Conservation (phyloP, 140 eudicot species). For the Flaveria floridana region DNA sequence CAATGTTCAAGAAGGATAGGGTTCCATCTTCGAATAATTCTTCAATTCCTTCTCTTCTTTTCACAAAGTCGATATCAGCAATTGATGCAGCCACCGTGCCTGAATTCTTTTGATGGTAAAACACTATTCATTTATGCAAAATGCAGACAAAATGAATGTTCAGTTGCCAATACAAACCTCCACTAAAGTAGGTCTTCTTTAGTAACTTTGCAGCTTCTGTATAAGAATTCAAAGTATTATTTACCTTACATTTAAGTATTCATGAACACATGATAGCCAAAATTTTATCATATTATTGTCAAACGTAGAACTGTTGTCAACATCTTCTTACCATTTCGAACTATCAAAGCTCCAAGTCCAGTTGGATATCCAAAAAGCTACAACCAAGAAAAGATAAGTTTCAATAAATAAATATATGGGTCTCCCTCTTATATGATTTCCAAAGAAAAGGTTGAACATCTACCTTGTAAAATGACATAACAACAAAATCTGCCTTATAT, state of each 20-base stretch:
- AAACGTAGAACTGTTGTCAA: slow-evolving; percentile 11
- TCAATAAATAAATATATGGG: background rate
- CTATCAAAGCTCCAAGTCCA: slow-evolving; percentile 95
- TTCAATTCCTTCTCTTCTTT: slow-evolving; percentile 81
- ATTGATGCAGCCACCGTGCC: slow-evolving; percentile 96
- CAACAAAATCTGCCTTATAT: slow-evolving; percentile 77
- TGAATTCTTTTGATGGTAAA: slow-evolving; percentile 29
- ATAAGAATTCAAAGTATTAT: background rate
- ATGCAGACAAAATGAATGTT: background rate
- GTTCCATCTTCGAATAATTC: slow-evolving; percentile 92
- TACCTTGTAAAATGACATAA: slow-evolving; percentile 90
- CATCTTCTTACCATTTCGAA: slow-evolving; percentile 63
- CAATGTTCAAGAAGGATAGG: slow-evolving; percentile 69
- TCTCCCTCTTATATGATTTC: slow-evolving; percentile 18
- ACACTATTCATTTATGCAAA: background rate
- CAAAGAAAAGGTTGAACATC: background rate
- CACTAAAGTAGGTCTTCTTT: slow-evolving; percentile 89
- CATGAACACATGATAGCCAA: background rate
- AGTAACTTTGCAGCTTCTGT: slow-evolving; percentile 74
- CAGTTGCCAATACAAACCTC: slow-evolving; percentile 54
- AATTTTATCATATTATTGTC: background rate
- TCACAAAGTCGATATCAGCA: slow-evolving; percentile 85
- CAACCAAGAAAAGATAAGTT: slow-evolving; percentile 14
- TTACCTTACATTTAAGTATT: background rate
- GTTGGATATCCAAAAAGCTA: slow-evolving; percentile 96